phyloP scores from a whole-genome alignment of 75 land plant species.

The Cupressus sempervirens region DNA sequence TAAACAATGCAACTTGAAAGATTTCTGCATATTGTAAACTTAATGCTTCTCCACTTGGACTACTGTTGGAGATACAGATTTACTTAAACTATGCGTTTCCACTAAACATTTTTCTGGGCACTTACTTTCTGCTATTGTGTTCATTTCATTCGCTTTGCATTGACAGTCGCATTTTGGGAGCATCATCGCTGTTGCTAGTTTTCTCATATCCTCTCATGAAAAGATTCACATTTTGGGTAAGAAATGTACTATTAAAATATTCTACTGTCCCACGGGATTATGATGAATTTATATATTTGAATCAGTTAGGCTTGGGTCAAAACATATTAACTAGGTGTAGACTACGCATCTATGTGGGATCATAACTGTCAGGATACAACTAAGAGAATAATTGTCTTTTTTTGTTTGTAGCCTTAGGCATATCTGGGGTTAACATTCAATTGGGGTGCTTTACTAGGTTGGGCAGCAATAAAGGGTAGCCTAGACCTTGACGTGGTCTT shows the following conservation, averaged over 20 bases:
- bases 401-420: slow-evolving; percentile 83
- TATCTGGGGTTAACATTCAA: slow-evolving; percentile 93
- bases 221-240: slow-evolving; percentile 96
- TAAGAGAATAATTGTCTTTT: neutral
- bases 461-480: slow-evolving; percentile 87
- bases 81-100: neutral
- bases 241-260: neutral
- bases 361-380: neutral
- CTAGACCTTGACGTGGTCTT: slow-evolving; percentile 69
- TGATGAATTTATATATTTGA: neutral
- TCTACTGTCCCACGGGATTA: neutral
- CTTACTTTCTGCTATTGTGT: neutral
- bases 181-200: slow-evolving; percentile 87
- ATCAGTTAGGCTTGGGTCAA: neutral
- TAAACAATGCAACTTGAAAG: neutral
- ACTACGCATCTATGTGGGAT: neutral
- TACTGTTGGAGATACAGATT: neutral
- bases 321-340: neutral
- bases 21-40: neutral
- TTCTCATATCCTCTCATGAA: slow-evolving; percentile 97
- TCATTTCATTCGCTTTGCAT: neutral
- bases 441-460: slow-evolving; percentile 97
- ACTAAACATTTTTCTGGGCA: neutral
- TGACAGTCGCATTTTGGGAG: slow-evolving; percentile 83
- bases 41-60: neutral